These are phyloP conservation scores for Dicorynia guianensis DNA, from an alignment of 306 rosid species.

Conservation along the genomic window DNA sequence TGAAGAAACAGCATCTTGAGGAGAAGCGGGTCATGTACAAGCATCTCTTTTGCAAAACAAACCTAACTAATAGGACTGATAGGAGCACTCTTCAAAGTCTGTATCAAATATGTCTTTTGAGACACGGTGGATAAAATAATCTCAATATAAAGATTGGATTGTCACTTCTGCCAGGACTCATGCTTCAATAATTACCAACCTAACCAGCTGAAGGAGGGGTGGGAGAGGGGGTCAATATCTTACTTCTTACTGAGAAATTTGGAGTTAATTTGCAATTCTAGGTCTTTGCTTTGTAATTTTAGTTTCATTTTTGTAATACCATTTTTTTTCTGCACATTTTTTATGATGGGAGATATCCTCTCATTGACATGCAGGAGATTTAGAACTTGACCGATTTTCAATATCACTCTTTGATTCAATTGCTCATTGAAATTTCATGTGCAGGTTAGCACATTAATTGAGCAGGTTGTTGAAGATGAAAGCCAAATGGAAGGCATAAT, in stretches of 20 bases:
- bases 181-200: constrained; percentile 7
- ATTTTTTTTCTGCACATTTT: constrained; percentile 24
- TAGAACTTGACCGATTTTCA: constrained; percentile 21
- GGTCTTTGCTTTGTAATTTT: background rate
- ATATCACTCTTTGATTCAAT: background rate
- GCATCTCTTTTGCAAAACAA: constrained; percentile 76
- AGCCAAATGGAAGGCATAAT: constrained; percentile 87
- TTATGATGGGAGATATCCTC: constrained; percentile 23
- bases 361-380: constrained; percentile 58
- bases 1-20: constrained; percentile 76
- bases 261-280: background rate
- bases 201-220: constrained; percentile 16
- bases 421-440: constrained; percentile 41
- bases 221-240: constrained; percentile 15
- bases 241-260: background rate
- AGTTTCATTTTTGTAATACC: background rate
- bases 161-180: background rate
- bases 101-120: constrained; percentile 3
- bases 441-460: constrained; percentile 83
- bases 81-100: constrained; percentile 56
- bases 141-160: background rate
- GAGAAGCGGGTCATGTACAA: constrained; percentile 81
- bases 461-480: constrained; percentile 88
- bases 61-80: constrained; percentile 61
- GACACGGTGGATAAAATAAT: constrained; percentile 1